Base-by-base conservation (phyloP, 2,329 filamentous ascomycete species). In the Aspergillus chevalieri region DNA sequence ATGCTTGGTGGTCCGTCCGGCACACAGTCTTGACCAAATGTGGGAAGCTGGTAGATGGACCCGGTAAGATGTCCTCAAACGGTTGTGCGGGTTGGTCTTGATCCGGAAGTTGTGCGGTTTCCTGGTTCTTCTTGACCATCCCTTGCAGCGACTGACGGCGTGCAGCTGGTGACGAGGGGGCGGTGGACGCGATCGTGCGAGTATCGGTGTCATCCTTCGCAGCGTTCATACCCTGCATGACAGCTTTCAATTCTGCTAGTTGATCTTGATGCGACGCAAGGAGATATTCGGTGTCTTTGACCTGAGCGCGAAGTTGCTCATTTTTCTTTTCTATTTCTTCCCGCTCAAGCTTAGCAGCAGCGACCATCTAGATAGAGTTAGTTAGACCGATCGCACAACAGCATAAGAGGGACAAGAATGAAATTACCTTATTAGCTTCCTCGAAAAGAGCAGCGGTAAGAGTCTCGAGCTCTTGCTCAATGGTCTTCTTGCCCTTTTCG, bases 361-460 rank as follows among this genome's bases (percentile, higher is more conserved):
- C 88, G 47, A 98, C 93, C 92, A 98, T 97, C 78, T 84, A 54
- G 34, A 39, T 33, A 1, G 4, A 47, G 43, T 64, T 48, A 66
- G 53, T 48, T 38, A 36, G 9, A 5, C 36, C 22, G 24, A 26
- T 8, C 12, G 38, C 2, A 38, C 1, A n/a, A 30, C 10, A 30
- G 9, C 21, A 36, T 42, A 26, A 28, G 19, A 10, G 9, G 6
- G 14, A 12, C 14, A 30, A 6, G n/a, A 21, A 26, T 19, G 4
- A 47, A 65, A 71, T 52, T 66, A 84, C 81, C 70, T 87, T 91
- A 73, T 98, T 97, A 45, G 93, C 93, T 75, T 98, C 92, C 65
- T 97, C 90, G 55, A 98, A 98, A n/a, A 98, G 78, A 24, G 89
- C 90, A 1, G 89, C 84, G 0, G 93, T 97, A 55, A 98, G 71